These are phyloP conservation scores for Mycena pura DNA, from an alignment of 768 basidiomycete species.

Conservation along the genomic window DNA sequence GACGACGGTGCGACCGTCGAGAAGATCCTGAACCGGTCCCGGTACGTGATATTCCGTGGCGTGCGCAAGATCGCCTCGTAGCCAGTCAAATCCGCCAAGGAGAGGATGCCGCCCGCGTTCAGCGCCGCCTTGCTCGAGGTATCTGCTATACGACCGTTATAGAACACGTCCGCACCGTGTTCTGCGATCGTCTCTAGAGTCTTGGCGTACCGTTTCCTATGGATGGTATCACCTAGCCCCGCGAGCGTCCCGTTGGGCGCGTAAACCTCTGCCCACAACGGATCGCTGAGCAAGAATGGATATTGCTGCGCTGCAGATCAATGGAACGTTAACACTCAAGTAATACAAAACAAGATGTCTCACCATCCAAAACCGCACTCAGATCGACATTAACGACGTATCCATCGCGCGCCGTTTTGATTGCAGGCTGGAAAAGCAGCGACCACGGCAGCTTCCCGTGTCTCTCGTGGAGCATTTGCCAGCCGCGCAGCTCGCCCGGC, in stretches of 20 bases:
- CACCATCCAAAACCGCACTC: constrained; percentile 1
- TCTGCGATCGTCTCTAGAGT: constrained; percentile 30
- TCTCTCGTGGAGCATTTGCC: constrained; percentile 66
- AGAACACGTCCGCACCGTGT: constrained; percentile 32
- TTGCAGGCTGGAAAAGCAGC: constrained; percentile 64
- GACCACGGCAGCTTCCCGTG: constrained; percentile 73
- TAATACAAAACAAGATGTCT: background rate
- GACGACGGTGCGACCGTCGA: constrained; percentile 47
- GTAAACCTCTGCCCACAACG: constrained; percentile 35
- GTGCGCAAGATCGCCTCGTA: constrained; percentile 30
- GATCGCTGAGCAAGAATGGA: constrained; percentile 23
- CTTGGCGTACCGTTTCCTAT: constrained; percentile 35
- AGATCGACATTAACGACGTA: constrained; percentile 29
- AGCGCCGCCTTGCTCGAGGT: constrained; percentile 21
- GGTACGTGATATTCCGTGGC: constrained; percentile 36
- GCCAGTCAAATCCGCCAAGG: constrained; percentile 21
- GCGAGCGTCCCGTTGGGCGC: constrained; percentile 34
- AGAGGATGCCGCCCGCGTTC: constrained; percentile 27
- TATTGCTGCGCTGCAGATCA: background rate
- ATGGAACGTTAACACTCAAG: background rate
- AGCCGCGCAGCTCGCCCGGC: constrained; percentile 76
- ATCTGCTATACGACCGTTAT: constrained; percentile 24
- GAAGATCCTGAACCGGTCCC: constrained; percentile 33
- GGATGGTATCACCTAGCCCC: constrained; percentile 26
- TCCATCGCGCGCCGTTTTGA: constrained; percentile 53